Conservation (phyloP, 257 asterid genomes). For the Thymus mandschuricus region DNA sequence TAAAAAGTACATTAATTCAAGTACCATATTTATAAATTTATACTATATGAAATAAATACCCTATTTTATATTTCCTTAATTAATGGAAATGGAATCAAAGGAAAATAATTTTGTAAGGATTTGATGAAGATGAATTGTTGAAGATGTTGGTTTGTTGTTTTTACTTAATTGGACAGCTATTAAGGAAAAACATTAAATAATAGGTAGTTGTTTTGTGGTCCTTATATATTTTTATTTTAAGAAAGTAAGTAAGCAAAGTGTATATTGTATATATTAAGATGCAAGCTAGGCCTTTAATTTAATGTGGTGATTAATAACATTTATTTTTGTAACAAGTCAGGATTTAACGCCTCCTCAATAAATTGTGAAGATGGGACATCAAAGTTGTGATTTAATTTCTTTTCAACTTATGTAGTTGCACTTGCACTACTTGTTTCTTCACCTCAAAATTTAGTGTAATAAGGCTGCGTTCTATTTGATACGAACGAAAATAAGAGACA, state of each 20-base stretch:
- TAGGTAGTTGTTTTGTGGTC: constrained; percentile 41
- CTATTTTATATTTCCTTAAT: background rate
- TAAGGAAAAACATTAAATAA: constrained; percentile 29
- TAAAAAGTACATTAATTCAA: too few relatives aligned
- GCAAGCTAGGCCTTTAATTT: constrained; percentile 11
- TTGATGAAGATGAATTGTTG: background rate
- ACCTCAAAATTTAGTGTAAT: background rate
- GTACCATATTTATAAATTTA: too few relatives aligned
- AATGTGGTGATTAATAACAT: constrained; percentile 38
- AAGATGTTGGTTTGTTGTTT: background rate
- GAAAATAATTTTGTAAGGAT: background rate
- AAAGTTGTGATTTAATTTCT: constrained; percentile 25
- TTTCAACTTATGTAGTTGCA: constrained; percentile 5
- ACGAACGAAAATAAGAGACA: too few relatives aligned
- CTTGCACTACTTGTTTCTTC: background rate
- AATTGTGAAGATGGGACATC: constrained; percentile 20
- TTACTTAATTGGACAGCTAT: constrained; percentile 16
- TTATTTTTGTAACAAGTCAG: constrained; percentile 29
- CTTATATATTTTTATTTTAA: background rate
- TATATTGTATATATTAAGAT: background rate
- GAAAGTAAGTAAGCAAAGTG: background rate
- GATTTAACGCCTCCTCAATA: constrained; percentile 35
- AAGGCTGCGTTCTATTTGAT: too few relatives aligned
- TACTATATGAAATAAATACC: background rate
- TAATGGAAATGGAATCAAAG: background rate